A percentile compares a stretch with the other conserved stretches of the same genome.
Evolutionary conservation across 148 eudicot species (phyloP).

Genomic region (Pharnaceum exiguum): DNA sequence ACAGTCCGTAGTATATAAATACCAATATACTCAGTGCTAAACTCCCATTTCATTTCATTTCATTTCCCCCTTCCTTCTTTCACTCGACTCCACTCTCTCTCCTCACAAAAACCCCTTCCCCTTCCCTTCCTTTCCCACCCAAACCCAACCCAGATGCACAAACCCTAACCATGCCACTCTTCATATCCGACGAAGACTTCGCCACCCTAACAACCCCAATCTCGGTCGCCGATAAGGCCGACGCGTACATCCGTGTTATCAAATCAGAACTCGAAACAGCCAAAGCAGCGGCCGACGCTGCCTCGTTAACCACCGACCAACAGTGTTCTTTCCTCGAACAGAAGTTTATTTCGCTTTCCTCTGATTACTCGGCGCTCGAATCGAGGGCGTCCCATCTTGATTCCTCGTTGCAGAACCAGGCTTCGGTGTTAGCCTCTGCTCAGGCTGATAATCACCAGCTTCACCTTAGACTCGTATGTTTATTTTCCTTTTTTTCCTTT

Average conservation of each 20-base stretch:
- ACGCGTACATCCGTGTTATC: constrained; percentile 49
- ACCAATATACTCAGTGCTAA: no score
- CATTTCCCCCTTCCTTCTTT: no score
- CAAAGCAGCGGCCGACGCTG: constrained; percentile 78
- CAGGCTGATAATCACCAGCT: constrained; percentile 73
- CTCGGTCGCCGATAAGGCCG: constrained; percentile 81
- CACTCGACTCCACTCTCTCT: no score
- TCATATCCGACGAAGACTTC: constrained; percentile 72
- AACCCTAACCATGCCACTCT: constrained; percentile 55
- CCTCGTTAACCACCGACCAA: constrained; percentile 86
- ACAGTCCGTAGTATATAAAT: no score
- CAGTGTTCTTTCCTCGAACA: constrained; percentile 84
- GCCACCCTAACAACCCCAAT: constrained; percentile 32
- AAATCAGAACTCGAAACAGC: constrained; percentile 59
- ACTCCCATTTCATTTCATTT: no score
- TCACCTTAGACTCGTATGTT: constrained; percentile 48
- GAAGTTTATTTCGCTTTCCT: constrained; percentile 63
- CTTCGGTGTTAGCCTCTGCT: constrained; percentile 49
- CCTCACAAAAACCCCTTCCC: no score
- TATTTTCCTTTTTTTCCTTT: not conserved
- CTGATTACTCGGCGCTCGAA: constrained; percentile 51
- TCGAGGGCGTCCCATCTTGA: constrained; percentile 40
- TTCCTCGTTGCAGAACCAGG: constrained; percentile 33
- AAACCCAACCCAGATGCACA: no score
- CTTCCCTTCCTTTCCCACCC: no score